These are phyloP conservation scores for Penicillium mononematosum DNA, from an alignment of 495 filamentous ascomycete genomes.

Conservation along the genomic window DNA sequence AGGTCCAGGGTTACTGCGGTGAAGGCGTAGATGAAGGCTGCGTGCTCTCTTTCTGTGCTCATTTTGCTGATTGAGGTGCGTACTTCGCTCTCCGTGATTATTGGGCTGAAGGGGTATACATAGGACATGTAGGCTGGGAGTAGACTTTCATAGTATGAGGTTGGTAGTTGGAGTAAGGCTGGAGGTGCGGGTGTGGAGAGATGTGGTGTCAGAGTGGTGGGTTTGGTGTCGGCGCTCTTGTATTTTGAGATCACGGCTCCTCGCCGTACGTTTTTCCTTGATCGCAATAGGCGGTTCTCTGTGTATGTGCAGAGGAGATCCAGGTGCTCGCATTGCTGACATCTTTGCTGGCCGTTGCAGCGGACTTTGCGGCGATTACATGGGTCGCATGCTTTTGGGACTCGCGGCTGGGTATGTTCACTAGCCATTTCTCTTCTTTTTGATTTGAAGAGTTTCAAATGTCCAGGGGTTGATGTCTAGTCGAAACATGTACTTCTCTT, in stretches of 20 bases:
- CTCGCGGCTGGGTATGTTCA: constrained; percentile 2
- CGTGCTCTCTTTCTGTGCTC: constrained; percentile 19
- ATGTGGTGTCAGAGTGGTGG: neutral
- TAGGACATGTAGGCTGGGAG: constrained; percentile 27
- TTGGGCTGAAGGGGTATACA: constrained; percentile 34
- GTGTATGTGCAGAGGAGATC: constrained; percentile 31
- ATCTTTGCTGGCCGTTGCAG: constrained; percentile 54
- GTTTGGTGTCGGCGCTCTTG: constrained; percentile 5
- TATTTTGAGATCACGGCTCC: constrained; percentile 29
- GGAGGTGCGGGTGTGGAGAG: neutral
- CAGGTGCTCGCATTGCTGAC: constrained; percentile 34
- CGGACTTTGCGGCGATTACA: constrained; percentile 78
- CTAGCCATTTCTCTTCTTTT: constrained; percentile 2
- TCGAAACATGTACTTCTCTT: constrained; percentile 4
- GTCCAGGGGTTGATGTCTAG: neutral
- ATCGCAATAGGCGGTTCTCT: constrained; percentile 17
- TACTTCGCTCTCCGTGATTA: constrained; percentile 25
- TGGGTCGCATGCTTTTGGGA: constrained; percentile 58
- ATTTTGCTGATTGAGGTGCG: constrained; percentile 25
- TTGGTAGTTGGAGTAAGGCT: constrained; percentile 5
- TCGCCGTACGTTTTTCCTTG: constrained; percentile 25
- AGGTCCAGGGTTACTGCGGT: constrained; percentile 31
- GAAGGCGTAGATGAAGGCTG: constrained; percentile 29
- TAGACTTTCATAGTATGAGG: constrained; percentile 15
- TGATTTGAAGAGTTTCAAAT: neutral